Conservation (phyloP, 306 rosid genomes). For the Arachis hypogaea region DNA sequence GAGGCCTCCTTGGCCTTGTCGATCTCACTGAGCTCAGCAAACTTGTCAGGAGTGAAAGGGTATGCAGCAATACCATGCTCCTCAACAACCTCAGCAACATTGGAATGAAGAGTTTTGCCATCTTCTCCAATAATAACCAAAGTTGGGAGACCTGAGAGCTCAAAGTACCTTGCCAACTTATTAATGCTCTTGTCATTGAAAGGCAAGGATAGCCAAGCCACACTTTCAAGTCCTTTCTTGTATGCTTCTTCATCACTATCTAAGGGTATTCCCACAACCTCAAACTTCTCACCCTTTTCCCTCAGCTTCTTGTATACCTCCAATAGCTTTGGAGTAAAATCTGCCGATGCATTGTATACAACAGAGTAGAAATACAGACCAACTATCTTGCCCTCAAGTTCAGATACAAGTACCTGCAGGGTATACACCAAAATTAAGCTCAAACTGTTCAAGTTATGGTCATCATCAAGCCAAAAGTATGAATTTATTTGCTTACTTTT, state of each 20-base stretch:
- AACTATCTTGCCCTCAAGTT: constrained; percentile 70
- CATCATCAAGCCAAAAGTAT: not conserved
- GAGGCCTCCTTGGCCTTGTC: constrained; percentile 60
- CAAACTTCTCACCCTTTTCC: constrained; percentile 58
- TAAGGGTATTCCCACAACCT: constrained; percentile 60
- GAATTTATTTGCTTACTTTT: constrained; percentile 41
- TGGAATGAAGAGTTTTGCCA: constrained; percentile 63
- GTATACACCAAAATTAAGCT: too few species aligned
- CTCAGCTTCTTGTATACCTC: constrained; percentile 63
- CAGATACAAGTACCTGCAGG: constrained; percentile 58
- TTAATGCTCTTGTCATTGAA: constrained; percentile 51
- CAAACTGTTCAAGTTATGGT: too few species aligned
- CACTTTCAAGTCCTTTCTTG: constrained; percentile 39
- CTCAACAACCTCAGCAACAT: constrained; percentile 57
- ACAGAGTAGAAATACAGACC: constrained; percentile 60
- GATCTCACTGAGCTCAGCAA: constrained; percentile 58
- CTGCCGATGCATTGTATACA: constrained; percentile 9
- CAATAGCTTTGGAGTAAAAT: constrained; percentile 56
- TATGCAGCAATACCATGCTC: constrained; percentile 67
- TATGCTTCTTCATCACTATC: constrained; percentile 60
- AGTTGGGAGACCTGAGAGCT: constrained; percentile 59
- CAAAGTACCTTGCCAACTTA: constrained; percentile 58
- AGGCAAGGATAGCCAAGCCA: constrained; percentile 76
- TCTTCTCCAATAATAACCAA: constrained; percentile 71
- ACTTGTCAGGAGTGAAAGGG: constrained; percentile 75